Percentiles rank a stretch among this genome's conserved stretches.
Conservation (phyloP, 371 early-diverging fungal species). For the Syncephalastrum contaminatum region DNA sequence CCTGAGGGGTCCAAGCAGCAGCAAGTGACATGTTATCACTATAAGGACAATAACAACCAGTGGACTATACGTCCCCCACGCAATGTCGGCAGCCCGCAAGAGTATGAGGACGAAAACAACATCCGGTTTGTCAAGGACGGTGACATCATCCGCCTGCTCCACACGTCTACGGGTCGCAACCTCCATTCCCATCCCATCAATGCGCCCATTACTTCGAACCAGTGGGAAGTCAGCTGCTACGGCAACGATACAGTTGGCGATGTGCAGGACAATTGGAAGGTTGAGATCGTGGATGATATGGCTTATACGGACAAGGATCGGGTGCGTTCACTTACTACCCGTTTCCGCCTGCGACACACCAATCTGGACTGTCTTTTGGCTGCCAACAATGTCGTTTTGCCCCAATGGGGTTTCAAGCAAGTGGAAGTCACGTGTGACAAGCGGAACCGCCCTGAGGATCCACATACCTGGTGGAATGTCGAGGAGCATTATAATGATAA, state of each 20-base stretch:
- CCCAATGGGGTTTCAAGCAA: conserved; percentile 99
- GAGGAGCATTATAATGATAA: conserved; percentile 83
- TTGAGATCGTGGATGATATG: conserved; percentile 79
- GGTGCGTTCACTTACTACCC: conserved; percentile 78
- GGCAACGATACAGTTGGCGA: conserved; percentile 71
- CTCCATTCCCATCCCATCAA: conserved; percentile 82
- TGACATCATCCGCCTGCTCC: conserved; percentile 80
- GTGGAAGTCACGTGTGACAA: conserved; percentile 89
- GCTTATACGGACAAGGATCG: conserved; percentile 22
- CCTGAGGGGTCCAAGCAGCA: conserved; percentile 67
- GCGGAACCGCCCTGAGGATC: conserved; percentile 50
- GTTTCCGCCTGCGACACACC: conserved; percentile 84
- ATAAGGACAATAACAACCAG: conserved; percentile 96
- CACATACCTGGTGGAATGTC: conserved; percentile 90
- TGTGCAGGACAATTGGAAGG: conserved; percentile 84
- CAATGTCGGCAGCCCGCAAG: conserved; percentile 2
- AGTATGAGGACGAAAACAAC: conserved; percentile 1
- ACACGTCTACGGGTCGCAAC: conserved; percentile 68
- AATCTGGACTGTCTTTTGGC: conserved; percentile 77
- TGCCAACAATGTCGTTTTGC: conserved; percentile 74
- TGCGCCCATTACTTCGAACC: conserved; percentile 80
- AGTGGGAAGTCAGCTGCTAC: conserved; percentile 88
- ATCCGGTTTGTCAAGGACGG: conserved; percentile 69
- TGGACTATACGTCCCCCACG: conserved; percentile 70
- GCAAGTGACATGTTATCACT: conserved; percentile 72